phyloP scores from a whole-genome alignment of 2,329 filamentous ascomycete genomes.

The Cladosporium colombiae region DNA sequence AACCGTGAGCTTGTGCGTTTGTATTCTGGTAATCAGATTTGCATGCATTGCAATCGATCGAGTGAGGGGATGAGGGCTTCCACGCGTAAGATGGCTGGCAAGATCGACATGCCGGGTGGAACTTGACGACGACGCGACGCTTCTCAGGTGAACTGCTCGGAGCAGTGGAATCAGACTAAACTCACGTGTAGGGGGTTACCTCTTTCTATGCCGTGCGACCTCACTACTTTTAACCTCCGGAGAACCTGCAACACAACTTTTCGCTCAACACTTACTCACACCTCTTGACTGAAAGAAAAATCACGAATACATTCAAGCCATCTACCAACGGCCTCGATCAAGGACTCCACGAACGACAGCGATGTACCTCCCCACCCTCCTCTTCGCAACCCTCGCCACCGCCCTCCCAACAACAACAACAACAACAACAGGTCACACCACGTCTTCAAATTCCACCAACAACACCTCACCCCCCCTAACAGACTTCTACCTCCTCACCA shows the following conservation, averaged over 20 bases:
- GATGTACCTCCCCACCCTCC: slow-evolving; percentile 6
- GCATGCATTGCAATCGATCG: neutral
- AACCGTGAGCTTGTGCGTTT: neutral
- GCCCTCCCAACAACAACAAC: slow-evolving; percentile 18
- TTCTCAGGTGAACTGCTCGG: neutral
- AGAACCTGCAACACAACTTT: neutral
- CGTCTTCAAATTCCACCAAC: neutral
- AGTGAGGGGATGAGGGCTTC: neutral
- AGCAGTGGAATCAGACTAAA: neutral
- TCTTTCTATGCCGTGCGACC: neutral
- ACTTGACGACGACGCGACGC: slow-evolving; percentile 18
- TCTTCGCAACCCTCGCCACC: slow-evolving; percentile 16
- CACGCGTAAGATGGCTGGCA: neutral
- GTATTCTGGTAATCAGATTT: neutral
- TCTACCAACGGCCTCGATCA: neutral
- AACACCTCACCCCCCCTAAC: slow-evolving; percentile 18
- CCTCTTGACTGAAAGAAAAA: neutral
- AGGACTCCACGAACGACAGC: neutral
- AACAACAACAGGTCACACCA: neutral
- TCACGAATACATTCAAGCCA: neutral
- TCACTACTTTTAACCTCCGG: neutral
- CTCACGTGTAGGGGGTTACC: neutral
- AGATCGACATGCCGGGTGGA: slow-evolving; percentile 8
- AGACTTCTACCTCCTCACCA: slow-evolving; percentile 45
- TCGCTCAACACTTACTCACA: neutral